Evolutionary conservation across 2,329 filamentous ascomycete genomes (phyloP).

Genomic region (Fusarium sp.): DNA sequence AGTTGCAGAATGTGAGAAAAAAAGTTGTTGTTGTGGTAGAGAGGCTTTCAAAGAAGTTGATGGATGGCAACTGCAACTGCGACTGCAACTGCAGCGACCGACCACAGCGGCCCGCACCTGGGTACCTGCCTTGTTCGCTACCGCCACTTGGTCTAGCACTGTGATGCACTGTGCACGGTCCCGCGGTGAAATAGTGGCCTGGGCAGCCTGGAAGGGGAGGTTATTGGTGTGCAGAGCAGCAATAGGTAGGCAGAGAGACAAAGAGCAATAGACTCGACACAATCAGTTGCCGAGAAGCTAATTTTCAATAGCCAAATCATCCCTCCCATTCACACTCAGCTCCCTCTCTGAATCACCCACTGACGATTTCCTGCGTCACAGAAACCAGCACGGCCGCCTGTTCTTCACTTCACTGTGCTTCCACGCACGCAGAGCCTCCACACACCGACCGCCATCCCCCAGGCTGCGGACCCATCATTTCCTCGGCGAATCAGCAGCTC

Average conservation of each 20-base stretch:
- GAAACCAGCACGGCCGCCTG: background rate
- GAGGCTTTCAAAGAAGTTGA: conserved; percentile 13
- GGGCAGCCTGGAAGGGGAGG: background rate
- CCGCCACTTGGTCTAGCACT: conserved; percentile 29
- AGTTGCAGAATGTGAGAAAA: background rate
- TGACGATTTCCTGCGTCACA: conserved; percentile 3
- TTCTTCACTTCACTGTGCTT: conserved; percentile 14
- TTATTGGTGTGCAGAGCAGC: background rate
- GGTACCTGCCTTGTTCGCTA: conserved; percentile 9
- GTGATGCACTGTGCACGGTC: conserved; percentile 27
- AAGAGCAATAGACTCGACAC: background rate
- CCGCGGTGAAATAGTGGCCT: background rate
- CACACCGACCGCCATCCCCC: conserved; percentile 19
- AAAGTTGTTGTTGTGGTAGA: conserved; percentile 14
- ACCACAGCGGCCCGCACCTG: conserved; percentile 12
- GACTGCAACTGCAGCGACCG: conserved; percentile 11
- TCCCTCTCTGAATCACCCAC: conserved; percentile 15
- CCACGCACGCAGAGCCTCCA: conserved; percentile 11
- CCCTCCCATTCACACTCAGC: background rate
- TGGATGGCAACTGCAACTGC: conserved; percentile 2
- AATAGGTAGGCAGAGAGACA: background rate
- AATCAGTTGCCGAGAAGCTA: background rate
- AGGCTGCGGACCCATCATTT: background rate
- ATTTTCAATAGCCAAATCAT: background rate
- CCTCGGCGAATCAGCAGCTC: background rate